phyloP scores from a whole-genome alignment of 1,284 basidiomycete genomes.

The Volvariella volvacea region DNA sequence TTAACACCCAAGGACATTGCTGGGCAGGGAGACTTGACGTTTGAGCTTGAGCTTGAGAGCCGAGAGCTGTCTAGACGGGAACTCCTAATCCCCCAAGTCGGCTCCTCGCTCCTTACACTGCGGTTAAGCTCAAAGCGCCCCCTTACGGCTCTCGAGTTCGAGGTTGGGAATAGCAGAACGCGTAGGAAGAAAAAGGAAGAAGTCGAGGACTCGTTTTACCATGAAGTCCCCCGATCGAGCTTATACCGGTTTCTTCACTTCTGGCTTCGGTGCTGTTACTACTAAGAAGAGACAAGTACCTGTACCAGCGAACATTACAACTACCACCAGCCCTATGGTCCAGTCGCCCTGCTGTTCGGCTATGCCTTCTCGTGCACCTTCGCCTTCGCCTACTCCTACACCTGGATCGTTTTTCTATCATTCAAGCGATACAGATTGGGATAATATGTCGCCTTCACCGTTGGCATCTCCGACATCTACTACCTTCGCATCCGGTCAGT shows the following conservation, averaged over 20 bases:
- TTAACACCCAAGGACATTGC: not conserved
- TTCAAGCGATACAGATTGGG: no score
- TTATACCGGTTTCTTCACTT: slow-evolving; percentile 37
- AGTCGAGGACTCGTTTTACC: slow-evolving; percentile 5
- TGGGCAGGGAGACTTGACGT: no score
- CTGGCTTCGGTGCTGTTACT: slow-evolving; percentile 30
- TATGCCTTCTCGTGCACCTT: no score
- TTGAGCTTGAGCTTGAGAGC: no score
- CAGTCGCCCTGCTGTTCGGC: not conserved
- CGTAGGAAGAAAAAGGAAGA: slow-evolving; percentile 8
- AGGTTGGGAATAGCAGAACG: not conserved
- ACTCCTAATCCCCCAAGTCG: no score
- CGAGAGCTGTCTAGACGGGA: not conserved
- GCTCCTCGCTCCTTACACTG: no score
- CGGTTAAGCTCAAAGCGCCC: not conserved
- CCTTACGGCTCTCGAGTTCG: not conserved
- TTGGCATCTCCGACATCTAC: no score
- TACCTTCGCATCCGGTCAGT: no score
- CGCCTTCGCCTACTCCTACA: no score
- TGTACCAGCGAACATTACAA: no score
- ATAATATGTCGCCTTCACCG: no score
- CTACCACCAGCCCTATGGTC: slow-evolving; percentile 10
- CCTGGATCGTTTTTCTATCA: no score
- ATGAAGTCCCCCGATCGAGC: slow-evolving; percentile 14
- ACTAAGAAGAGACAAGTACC: not conserved